Evolutionary conservation across 2,329 filamentous ascomycete species (phyloP), one percentile per base, ranked within the genome.

Genomic region (Aspergillus costaricaensis): DNA sequence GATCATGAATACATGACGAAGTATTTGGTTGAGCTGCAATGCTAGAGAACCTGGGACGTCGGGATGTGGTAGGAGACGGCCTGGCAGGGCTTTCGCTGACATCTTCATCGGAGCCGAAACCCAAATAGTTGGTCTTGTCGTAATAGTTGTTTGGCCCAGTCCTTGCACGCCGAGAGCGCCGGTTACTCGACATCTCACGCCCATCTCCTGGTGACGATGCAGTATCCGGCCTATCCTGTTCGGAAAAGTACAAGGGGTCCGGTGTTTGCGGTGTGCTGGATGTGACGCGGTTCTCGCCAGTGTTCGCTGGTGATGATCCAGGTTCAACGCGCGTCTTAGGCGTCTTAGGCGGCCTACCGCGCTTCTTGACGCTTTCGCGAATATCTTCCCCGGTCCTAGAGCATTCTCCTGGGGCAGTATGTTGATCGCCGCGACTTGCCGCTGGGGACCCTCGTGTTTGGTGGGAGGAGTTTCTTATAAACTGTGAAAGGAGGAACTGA

Each of bases 91-190:
- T 54, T 32, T 21, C 27, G 41, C 60, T 38, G 41, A 54, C 48
- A 23, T 63, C 61, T 7, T 62, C 59, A 15, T 64, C 66, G 17
- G 64, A 58, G 9, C 65, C 66, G 15, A 56, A 58, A 3, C 62
- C 57, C 4, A 39, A 57, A 41, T 71, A 63, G 6, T 61, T 56
- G 6, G 62, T 32, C 30, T 59, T 67, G 14, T 67, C 58, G 51
- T 72, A 76, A 52, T 78, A 77, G 19, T 77, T 77, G 1, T 15
- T 48, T 2, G 74, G 72, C 4, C 65, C 68, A 5, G 54, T 67
- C 57, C 64, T 68, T 38, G 65, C 59, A 17, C 75, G 70, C 56
- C 59, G 51, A 30, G 74, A 72, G 4, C 75, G 72, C 38, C 70
- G 70, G 44, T 43, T 55, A 12, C 59, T 25, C 17, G 57, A 21